Conservation (phyloP, 108 stramenopile species). For the Tribonema minus region DNA sequence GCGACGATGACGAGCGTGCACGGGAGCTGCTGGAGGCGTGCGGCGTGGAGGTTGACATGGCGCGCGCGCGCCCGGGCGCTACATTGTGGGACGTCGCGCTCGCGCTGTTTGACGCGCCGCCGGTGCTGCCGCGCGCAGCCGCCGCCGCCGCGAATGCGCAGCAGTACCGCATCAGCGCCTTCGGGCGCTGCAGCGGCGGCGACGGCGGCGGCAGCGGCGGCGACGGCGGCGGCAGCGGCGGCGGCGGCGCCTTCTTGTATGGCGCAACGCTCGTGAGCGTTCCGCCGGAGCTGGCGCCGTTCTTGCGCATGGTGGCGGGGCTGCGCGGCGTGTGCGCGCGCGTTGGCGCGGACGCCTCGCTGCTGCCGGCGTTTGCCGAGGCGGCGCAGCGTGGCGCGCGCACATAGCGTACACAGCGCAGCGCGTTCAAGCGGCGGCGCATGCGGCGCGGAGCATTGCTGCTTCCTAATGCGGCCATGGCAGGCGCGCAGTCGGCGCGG, state of each 20-base stretch:
- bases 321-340: neutral
- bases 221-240: neutral
- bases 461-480: too few species aligned
- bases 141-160: neutral
- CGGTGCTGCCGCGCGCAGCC: neutral
- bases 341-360: neutral
- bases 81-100: neutral
- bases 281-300: neutral
- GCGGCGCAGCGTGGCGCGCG: neutral
- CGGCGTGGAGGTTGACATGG: neutral
- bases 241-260: neutral
- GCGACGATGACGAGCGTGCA: neutral
- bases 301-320: neutral
- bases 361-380: neutral
- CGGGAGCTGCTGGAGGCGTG: neutral
- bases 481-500: too few species aligned
- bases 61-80: too few species aligned
- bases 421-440: too few species aligned
- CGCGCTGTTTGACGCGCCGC: neutral
- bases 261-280: neutral
- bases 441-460: too few species aligned
- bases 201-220: too few species aligned
- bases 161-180: neutral
- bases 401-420: neutral
- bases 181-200: too few species aligned